Evolutionary conservation across 257 asterid species (phyloP), one percentile per base, ranked within the genome.

Genomic region (Capsicum rhomboideum): DNA sequence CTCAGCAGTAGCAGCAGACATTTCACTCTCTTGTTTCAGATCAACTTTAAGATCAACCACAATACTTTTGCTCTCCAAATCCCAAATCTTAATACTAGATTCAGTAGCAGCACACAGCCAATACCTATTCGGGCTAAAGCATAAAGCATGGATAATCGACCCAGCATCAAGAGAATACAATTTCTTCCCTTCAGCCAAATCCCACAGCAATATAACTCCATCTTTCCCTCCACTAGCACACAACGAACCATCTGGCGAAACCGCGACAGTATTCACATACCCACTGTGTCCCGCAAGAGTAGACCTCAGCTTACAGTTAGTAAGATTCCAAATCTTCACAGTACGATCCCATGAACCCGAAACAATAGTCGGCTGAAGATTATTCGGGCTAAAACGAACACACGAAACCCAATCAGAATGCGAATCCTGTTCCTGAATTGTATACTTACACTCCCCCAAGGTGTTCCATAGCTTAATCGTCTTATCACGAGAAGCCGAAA

Each of bases 351-450:
- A 92, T 17, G 97, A 92, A 0, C 92, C 97, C 6, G 95, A 94
- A 6, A 94, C 94, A 37, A 94, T 93, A 0, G 93, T 90, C 0
- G 98, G 97, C 68, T 88, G 91, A 10, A 83, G 59, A 1, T 68
- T 87, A 55, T 89, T 92, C 0, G 98, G 98, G 75, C 94, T 89
- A 61, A 94, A 94, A 0, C 97, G 84, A 0, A 94, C 97, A 77
- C 96, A 92, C 6, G 93, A 88, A 6, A 92, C 97, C 98, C 97
- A 94, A 83, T 94, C 97, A 3, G 90, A 55, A 23, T 92, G 97
- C 8, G 88, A 90, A 8, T 92, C 94, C 6, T 72, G 88, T 0
- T 90, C 94, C 82, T 91, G 93, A 68, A 93, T 92, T 0, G 97
- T 94, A 79, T 91, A 91, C 87, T 94, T 94, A 63, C 92, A 89